Conservation (phyloP, 305 asterid genomes). For the Stenogyne calaminthoides region DNA sequence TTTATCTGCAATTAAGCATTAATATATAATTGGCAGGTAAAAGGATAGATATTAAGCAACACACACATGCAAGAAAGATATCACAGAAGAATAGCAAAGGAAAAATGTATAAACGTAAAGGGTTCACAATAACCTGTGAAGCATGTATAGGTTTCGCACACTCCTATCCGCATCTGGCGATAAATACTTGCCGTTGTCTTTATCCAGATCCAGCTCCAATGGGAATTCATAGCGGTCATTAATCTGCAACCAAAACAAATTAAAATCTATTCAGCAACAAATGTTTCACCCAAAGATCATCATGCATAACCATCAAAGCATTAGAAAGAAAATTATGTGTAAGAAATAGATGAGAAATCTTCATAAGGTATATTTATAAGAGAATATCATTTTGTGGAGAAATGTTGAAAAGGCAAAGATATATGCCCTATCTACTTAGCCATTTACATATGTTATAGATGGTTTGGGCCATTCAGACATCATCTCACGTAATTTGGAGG, state of each 20-base stretch:
- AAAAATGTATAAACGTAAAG: conserved; percentile 10
- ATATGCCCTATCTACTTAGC: conserved; percentile 8
- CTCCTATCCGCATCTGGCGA: conserved; percentile 95
- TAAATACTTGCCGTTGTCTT: conserved; percentile 89
- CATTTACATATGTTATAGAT: background rate
- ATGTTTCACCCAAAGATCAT: conserved; percentile 15
- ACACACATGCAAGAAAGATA: background rate
- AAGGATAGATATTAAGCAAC: background rate
- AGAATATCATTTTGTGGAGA: conserved; percentile 2
- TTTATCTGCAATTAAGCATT: too few relatives aligned
- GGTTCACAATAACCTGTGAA: conserved; percentile 70
- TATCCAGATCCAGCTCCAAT: conserved; percentile 94
- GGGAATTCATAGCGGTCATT: conserved; percentile 99
- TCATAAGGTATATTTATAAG: background rate
- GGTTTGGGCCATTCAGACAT: background rate
- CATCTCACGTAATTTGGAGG: conserved; percentile 8
- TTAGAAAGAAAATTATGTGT: conserved; percentile 2
- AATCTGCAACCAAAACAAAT: conserved; percentile 57
- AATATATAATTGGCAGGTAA: background rate
- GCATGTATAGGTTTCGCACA: conserved; percentile 88
- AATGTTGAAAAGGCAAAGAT: conserved; percentile 12
- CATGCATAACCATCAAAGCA: background rate
- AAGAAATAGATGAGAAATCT: conserved; percentile 17
- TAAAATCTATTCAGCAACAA: conserved; percentile 19
- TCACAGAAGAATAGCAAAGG: conserved; percentile 10